A percentile compares a stretch with the other conserved stretches of the same genome.
These are phyloP conservation scores for Podila clonocystis DNA, from an alignment of 192 early-diverging fungal species.

Conservation along the genomic window DNA sequence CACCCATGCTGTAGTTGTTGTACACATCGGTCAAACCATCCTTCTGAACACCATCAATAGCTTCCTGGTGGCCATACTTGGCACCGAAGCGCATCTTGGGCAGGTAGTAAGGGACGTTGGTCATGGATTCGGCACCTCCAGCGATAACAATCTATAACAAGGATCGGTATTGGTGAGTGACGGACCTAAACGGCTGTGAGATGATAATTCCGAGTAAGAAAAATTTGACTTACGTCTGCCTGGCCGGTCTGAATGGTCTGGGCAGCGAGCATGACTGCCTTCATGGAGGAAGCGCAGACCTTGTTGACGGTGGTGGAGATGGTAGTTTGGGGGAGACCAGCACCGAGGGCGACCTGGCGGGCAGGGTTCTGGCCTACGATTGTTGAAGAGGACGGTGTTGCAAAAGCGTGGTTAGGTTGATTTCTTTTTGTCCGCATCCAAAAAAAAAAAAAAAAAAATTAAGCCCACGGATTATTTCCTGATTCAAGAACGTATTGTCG, in stretches of 20 bases:
- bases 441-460: too few relatives aligned
- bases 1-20: conserved; percentile 79
- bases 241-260: conserved; percentile 80
- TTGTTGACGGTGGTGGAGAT: conserved; percentile 85
- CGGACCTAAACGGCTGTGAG: not conserved
- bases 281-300: conserved; percentile 87
- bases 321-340: conserved; percentile 71
- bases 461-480: too few relatives aligned
- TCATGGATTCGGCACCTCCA: conserved; percentile 86
- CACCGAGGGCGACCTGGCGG: conserved; percentile 80
- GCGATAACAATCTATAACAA: conserved; percentile 67
- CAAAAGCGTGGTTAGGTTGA: too few relatives aligned
- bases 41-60: conserved; percentile 79
- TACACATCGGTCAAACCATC: conserved; percentile 85
- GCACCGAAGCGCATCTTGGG: conserved; percentile 82
- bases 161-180: not conserved
- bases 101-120: conserved; percentile 83
- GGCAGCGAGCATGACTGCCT: conserved; percentile 78
- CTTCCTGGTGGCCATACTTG: conserved; percentile 76
- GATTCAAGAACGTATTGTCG: too few relatives aligned
- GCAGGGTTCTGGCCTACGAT: conserved; percentile 82
- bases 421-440: too few relatives aligned
- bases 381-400: not conserved
- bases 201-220: not conserved
- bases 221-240: conserved; percentile 60